Evolutionary conservation across 192 early-diverging fungal species (phyloP), one percentile per base, ranked within the genome.

Genomic region (Backusella australiensis): DNA sequence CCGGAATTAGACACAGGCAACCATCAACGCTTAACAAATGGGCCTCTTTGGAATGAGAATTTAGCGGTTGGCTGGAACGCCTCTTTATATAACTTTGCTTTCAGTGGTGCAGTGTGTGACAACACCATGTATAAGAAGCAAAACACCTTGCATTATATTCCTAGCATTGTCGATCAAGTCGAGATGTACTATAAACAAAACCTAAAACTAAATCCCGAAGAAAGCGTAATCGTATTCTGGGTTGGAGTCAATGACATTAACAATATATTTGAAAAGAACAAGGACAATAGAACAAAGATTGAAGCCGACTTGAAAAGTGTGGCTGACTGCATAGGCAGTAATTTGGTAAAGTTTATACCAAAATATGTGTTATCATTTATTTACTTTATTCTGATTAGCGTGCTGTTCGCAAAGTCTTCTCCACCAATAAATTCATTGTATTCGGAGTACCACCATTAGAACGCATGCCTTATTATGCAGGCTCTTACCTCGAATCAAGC

Each of bases 21-120:
- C 34, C 34, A 38, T n/a, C 52, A 75, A 12, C 44, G 74, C 1
- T 74, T 41, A 46, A 78, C 75, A 1, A 83, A 83, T 63, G 82
- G 82, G 19, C 82, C 82, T 17, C 9, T 83, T n/a, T 83, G 82
- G 82, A 72, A 42, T 42, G 76, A 83, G 39, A 34, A 77, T 67
- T 42, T 83, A 26, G 75, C 82, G 15, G 71, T 76, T 49, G 78
- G 78, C 1, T 83, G 82, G 82, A 65, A 80, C n/a, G 82, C 76
- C 2, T 42, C 75, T 1, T 59, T 83, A 1, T 72, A 83, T 23
- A 78, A 59, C 32, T 83, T 83, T 73, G 82, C 82, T 1, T 83
- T 75, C 72, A 73, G 67, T n/a, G 82, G 79, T 0, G 73, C 79
- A 1, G 75, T 74, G 0, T 83, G 82, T 69, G 65, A 82, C 8